A percentile compares a stretch with the other conserved stretches of the same genome.
phyloP scores from a whole-genome alignment of 2,329 filamentous ascomycete genomes.

The Paraphoma chrysanthemicola region DNA sequence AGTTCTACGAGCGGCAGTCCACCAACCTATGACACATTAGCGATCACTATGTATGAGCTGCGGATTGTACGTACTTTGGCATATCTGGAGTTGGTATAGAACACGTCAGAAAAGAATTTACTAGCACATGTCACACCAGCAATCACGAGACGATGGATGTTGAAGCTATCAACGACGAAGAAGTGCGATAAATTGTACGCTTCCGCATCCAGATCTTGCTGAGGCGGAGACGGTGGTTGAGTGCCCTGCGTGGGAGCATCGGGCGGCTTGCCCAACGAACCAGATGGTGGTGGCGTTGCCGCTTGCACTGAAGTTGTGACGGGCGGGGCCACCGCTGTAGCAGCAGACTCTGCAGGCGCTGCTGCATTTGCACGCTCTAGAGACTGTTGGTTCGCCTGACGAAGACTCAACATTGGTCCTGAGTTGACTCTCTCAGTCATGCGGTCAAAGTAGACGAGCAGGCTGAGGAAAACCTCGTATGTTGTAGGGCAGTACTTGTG shows the following conservation, averaged over 20 bases:
- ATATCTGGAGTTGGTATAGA: slow-evolving; percentile 98
- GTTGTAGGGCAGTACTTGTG: slow-evolving; percentile 99
- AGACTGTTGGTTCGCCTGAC: slow-evolving; percentile 58
- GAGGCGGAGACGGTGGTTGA: slow-evolving; percentile 47
- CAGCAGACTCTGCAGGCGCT: slow-evolving; percentile 37
- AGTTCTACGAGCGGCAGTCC: slow-evolving; percentile 90
- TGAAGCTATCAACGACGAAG: slow-evolving; percentile 98
- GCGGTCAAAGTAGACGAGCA: slow-evolving; percentile 96
- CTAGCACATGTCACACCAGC: slow-evolving; percentile 97
- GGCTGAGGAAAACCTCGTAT: slow-evolving; percentile 94
- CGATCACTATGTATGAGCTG: background rate
- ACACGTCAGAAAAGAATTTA: slow-evolving; percentile 99
- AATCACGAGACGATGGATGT: slow-evolving; percentile 96
- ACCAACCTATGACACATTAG: slow-evolving; percentile 73
- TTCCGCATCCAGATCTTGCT: slow-evolving; percentile 52
- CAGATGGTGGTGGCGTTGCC: slow-evolving; percentile 58
- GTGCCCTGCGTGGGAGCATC: slow-evolving; percentile 33
- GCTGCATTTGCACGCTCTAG: slow-evolving; percentile 45
- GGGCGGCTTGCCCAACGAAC: slow-evolving; percentile 52
- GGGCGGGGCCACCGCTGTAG: slow-evolving; percentile 25
- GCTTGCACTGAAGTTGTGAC: slow-evolving; percentile 49
- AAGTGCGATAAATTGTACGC: slow-evolving; percentile 68
- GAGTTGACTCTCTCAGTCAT: slow-evolving; percentile 98
- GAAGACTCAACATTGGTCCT: slow-evolving; percentile 72
- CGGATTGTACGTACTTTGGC: slow-evolving; percentile 76